These are phyloP conservation scores for Mortierella antarctica DNA, from an alignment of 192 early-diverging fungal species.

Conservation along the genomic window DNA sequence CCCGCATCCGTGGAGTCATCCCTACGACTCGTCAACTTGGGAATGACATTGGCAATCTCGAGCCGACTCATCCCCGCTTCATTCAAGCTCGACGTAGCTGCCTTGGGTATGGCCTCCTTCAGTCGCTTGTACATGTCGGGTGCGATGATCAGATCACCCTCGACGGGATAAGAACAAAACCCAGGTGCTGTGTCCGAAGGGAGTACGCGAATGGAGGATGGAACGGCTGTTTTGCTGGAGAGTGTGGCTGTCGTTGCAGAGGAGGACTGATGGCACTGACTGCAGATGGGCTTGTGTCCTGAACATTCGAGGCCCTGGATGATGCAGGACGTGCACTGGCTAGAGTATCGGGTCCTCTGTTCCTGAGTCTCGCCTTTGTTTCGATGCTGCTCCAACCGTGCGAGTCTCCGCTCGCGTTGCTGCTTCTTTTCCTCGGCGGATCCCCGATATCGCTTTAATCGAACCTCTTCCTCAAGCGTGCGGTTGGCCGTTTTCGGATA, in stretches of 20 bases:
- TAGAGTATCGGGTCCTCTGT: slow-evolving; percentile 1
- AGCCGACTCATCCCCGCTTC: too few species aligned
- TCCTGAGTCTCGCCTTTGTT: neutral
- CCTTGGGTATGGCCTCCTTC: neutral
- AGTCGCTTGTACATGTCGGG: neutral
- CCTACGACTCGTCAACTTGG: neutral
- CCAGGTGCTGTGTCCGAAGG: neutral
- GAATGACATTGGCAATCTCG: neutral
- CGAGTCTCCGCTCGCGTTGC: neutral
- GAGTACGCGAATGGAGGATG: neutral
- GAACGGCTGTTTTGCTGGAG: neutral
- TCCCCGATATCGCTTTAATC: neutral
- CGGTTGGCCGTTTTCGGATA: neutral
- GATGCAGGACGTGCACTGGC: slow-evolving; percentile 24
- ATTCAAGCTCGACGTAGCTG: neutral
- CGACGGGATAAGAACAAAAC: slow-evolving; percentile 33
- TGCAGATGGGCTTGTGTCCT: slow-evolving; percentile 35
- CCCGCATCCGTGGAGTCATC: neutral
- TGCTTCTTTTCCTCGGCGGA: neutral
- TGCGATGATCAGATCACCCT: neutral
- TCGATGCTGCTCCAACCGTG: neutral
- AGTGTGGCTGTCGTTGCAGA: slow-evolving; percentile 1
- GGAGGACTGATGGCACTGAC: slow-evolving; percentile 28
- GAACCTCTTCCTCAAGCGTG: too few species aligned
- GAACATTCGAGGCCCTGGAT: slow-evolving; percentile 36